Evolutionary conservation across 805 yeast species (phyloP), one percentile per base, ranked within the genome.

Genomic region (Metschnikowia orientalis): DNA sequence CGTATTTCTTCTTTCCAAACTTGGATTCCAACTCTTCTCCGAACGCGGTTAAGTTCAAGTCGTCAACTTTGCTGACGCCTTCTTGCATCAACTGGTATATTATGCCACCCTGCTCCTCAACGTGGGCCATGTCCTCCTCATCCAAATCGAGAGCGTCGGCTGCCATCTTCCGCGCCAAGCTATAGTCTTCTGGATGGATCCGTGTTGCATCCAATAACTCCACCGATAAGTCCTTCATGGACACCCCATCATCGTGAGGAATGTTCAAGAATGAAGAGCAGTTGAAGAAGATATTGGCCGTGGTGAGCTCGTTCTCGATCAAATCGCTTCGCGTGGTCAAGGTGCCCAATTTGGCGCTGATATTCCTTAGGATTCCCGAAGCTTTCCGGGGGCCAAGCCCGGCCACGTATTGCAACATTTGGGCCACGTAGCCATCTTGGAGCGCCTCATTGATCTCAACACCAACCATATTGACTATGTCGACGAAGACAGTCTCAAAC

Each of bases 341-440:
- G 6, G 72, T 67, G 48, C 94, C 81, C 21, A 65, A 46, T 52
- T 66, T 62, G 40, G 69, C 67, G 51, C 83, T 87, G 42, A 92
- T 78, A 25, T 84, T 85, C 56, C 88, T 84, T 26, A 90, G 54
- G 39, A 92, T 69, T 28, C 95, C 95, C 17, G 83, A 73, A 0
- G 97, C 90, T 58, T 92, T 92, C 64, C 98, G 80, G 31, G 95
- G 95, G 26, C 99, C 99, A 39, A 92, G 69, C 15, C 99, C 99
- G 6, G 94, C 77, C 31, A 92, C 75, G 53, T 74, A 92, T 18
- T 79, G 92, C 40, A 92, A 65, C 32, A 77, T 59, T 20, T 75
- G 73, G 3, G 95, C 85, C 39, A 77, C 60, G 50, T 86, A 84
- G 1, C 77, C 67, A 35, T 83, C 84, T 38, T 87, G 68, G 5